phyloP scores from a whole-genome alignment of 1,284 basidiomycete genomes.

The Lentinula novae-zelandiae region DNA sequence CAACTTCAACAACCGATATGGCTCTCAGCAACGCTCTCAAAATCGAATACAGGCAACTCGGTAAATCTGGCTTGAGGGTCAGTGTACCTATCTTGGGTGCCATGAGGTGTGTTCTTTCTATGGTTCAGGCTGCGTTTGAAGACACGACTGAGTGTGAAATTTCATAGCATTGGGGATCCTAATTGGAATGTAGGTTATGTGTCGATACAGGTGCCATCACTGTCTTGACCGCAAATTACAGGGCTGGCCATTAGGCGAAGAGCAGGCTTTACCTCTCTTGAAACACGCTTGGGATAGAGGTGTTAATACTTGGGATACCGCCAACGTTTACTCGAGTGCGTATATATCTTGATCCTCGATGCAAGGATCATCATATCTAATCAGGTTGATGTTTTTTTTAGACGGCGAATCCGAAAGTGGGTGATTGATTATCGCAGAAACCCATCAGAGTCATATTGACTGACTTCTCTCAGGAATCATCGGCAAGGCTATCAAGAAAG shows the following conservation, averaged over 20 bases:
- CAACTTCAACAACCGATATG: not conserved
- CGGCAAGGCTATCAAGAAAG: constrained; percentile 45
- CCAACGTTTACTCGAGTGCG: constrained; percentile 39
- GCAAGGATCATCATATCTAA: not conserved
- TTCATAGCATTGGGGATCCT: constrained; percentile 10
- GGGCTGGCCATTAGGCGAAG: constrained; percentile 35
- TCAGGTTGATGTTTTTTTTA: not conserved
- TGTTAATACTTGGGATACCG: constrained; percentile 35
- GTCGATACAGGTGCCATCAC: not conserved
- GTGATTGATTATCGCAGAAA: not conserved
- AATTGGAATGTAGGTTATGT: constrained; percentile 7
- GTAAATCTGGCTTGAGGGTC: constrained; percentile 9
- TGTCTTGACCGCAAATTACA: constrained; percentile 5
- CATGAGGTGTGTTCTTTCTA: not conserved
- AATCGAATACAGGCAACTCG: constrained; percentile 11
- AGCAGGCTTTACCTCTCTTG: constrained; percentile 27
- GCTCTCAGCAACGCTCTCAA: not conserved
- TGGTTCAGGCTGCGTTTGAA: not conserved
- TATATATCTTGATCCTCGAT: constrained; percentile 16
- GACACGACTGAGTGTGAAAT: not conserved
- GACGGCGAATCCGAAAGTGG: constrained; percentile 27
- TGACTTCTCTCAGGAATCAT: constrained; percentile 16
- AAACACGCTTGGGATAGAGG: constrained; percentile 30
- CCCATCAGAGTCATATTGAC: not conserved
- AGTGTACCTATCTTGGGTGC: constrained; percentile 11